phyloP scores from a whole-genome alignment of 805 yeast genomes.

The Metschnikowia matae region DNA sequence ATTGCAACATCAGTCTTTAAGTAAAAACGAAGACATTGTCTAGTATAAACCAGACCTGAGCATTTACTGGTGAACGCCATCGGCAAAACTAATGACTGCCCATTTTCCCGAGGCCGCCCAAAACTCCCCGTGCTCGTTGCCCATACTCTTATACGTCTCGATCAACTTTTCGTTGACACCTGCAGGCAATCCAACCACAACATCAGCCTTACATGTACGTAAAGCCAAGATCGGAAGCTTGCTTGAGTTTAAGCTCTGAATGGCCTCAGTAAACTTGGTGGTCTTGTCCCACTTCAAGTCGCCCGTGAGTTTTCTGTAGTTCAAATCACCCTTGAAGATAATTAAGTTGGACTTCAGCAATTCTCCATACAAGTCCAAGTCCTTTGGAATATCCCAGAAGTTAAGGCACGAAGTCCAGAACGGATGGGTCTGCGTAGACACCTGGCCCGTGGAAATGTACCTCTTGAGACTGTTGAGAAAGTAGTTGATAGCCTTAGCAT shows the following conservation, averaged over 20 bases:
- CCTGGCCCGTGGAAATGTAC: constrained; percentile 20
- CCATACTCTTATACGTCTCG: constrained; percentile 51
- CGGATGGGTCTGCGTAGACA: constrained; percentile 44
- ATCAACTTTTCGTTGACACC: constrained; percentile 72
- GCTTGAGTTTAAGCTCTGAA: constrained; percentile 61
- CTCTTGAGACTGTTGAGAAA: constrained; percentile 21
- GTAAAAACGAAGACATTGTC: background rate
- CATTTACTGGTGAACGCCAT: constrained; percentile 2
- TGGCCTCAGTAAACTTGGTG: constrained; percentile 67
- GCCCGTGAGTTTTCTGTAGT: constrained; percentile 89
- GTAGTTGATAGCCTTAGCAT: constrained; percentile 19
- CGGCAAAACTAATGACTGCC: constrained; percentile 62
- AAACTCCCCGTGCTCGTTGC: constrained; percentile 62
- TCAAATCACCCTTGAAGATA: constrained; percentile 92
- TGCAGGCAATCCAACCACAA: constrained; percentile 73
- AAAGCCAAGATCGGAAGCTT: constrained; percentile 64
- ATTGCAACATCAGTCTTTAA: background rate
- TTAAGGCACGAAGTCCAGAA: constrained; percentile 86
- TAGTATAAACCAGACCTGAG: background rate
- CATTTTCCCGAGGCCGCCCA: constrained; percentile 92
- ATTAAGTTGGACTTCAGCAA: constrained; percentile 63
- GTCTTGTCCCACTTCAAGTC: constrained; percentile 86
- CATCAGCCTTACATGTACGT: constrained; percentile 96
- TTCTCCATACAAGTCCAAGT: constrained; percentile 56
- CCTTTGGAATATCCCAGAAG: constrained; percentile 72